Evolutionary conservation across 345 rosid genomes (phyloP).

Genomic region (Tarenaya hassleriana): DNA sequence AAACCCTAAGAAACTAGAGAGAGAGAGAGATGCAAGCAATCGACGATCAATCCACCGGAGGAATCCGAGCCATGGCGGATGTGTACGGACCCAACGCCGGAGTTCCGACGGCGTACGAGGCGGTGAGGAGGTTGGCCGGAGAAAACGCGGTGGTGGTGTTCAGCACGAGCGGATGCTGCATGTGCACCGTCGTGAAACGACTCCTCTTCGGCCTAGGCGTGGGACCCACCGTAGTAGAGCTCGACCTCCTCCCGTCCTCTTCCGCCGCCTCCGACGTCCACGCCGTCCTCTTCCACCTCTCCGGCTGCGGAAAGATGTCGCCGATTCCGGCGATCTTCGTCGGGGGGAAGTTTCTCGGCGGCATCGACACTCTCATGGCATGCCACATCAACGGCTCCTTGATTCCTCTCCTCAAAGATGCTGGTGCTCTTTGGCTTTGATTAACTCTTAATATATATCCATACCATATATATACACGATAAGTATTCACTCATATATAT

Average conservation of each 20-base stretch:
- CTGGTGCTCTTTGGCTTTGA: constrained; percentile 84
- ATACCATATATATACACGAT: background rate
- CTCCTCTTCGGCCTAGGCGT: constrained; percentile 71
- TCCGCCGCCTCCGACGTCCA: constrained; percentile 32
- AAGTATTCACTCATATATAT: too few species aligned
- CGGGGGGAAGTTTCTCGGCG: constrained; percentile 69
- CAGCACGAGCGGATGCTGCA: constrained; percentile 68
- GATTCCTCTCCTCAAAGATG: constrained; percentile 66
- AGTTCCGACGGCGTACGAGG: constrained; percentile 28
- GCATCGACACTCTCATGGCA: constrained; percentile 68
- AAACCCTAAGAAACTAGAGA: too few species aligned
- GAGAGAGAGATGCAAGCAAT: background rate
- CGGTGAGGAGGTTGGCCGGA: constrained; percentile 43
- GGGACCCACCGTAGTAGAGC: constrained; percentile 59
- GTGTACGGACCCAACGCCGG: constrained; percentile 22
- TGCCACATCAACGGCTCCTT: constrained; percentile 67
- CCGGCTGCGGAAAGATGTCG: constrained; percentile 24
- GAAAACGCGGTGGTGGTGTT: constrained; percentile 62
- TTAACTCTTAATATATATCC: background rate
- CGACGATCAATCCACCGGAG: background rate
- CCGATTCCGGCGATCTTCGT: constrained; percentile 57
- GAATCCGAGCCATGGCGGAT: background rate
- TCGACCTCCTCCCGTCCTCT: constrained; percentile 35
- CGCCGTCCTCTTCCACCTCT: constrained; percentile 36
- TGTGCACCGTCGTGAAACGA: constrained; percentile 84